These are phyloP conservation scores for Coleophoma eucalyptorum DNA, from an alignment of 2,329 filamentous ascomycete genomes.

Conservation along the genomic window DNA sequence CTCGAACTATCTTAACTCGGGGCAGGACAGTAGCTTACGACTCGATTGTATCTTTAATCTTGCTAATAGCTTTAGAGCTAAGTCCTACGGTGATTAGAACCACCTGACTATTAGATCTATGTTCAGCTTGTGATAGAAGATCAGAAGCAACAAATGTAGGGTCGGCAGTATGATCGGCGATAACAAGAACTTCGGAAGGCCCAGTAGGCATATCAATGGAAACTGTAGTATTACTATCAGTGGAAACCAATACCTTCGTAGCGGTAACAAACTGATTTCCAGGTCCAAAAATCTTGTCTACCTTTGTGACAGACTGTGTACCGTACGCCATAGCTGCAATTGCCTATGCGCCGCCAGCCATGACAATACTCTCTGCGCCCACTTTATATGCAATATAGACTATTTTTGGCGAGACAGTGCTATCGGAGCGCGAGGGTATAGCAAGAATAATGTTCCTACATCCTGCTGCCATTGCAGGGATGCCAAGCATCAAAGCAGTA, in stretches of 20 bases:
- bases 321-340: conserved; percentile 97
- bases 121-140: conserved; percentile 91
- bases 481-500: conserved; percentile 95
- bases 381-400: conserved; percentile 98
- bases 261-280: conserved; percentile 99
- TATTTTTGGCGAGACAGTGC: conserved; percentile 90
- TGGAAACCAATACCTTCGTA: conserved; percentile 96
- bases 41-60: conserved; percentile 90
- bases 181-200: conserved; percentile 92
- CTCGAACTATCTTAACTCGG: conserved; percentile 89
- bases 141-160: conserved; percentile 95
- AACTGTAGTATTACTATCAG: conserved; percentile 92
- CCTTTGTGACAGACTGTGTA: conserved; percentile 89
- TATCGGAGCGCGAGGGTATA: conserved; percentile 84
- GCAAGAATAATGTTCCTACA: conserved; percentile 94
- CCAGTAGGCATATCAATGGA: conserved; percentile 98
- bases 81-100: conserved; percentile 84
- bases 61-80: conserved; percentile 64
- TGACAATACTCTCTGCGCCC: conserved; percentile 90
- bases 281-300: conserved; percentile 97
- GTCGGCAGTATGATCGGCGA: conserved; percentile 84
- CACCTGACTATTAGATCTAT: conserved; percentile 94
- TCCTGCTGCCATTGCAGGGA: conserved; percentile 94
- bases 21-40: conserved; percentile 82
- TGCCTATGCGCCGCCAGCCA: conserved; percentile 93